Base-by-base conservation (phyloP, 148 eudicot genomes). In the Chenopodium suecicum region DNA sequence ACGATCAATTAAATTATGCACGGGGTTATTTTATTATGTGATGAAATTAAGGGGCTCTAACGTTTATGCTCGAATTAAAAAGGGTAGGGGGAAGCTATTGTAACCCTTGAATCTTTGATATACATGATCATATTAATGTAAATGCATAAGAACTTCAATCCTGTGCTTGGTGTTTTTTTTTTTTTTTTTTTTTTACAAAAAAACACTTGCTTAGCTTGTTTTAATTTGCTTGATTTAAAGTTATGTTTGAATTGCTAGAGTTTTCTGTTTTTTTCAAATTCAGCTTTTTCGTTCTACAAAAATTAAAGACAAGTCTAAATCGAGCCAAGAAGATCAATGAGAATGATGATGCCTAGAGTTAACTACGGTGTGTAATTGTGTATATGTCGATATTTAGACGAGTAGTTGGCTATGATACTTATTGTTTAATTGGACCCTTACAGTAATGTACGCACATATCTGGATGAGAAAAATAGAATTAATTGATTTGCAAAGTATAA, bases 61-160 rank as follows among this genome's bases (percentile, higher is more conserved):
- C 11, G 71, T 62, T 9, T 62, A 62, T 62, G 66, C 66, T 62
- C 66, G 19, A 62, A 56, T 56, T 56, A 14, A 56, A 56, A 22
- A 62, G 10, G 66, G 66, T 20, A 7, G 66, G 65, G 66, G 7
- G 66, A 6, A 7, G 25, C 10, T 62, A 20, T 62, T 20, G 25
- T 62, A 3, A 62, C 66, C 66, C 66, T 62, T 62, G 66, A 20
- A 56, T 56, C 62, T 56, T 56, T 17, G 62, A 56, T 56, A 56
- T 19, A 56, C 62, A 56, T 56, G 22, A 56, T 19, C 62, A 14
- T 17, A 14, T 17, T 17, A 63, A 41, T 77, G 54, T 62, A 77
- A 77, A 77, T 64, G 70, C 70, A 62, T 27, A 41, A 37, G 70
- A 77, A 62, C 34, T 34, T 76, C 5, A 22, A 13, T 32, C 66